phyloP scores from a whole-genome alignment of 495 filamentous ascomycete genomes.

The Penicillium cosmopolitanum region DNA sequence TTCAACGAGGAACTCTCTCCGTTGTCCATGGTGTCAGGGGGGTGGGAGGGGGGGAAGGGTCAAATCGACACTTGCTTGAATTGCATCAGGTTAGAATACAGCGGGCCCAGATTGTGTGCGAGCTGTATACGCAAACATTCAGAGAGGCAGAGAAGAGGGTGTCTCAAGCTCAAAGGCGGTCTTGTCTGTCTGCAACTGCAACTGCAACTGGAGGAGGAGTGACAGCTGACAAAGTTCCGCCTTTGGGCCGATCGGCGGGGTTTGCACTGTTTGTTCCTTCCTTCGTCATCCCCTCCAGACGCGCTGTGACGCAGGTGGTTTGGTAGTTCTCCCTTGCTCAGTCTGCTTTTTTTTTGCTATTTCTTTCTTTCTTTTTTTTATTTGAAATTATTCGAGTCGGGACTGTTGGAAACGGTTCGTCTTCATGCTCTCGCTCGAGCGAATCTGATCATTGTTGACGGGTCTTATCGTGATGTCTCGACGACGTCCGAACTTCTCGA shows the following conservation, averaged over 20 bases:
- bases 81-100: conserved; percentile 5
- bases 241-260: conserved; percentile 8
- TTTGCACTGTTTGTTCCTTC: conserved; percentile 45
- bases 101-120: neutral
- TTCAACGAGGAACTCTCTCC: conserved; percentile 43
- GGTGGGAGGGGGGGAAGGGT: neutral
- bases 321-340: neutral
- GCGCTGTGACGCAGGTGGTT: conserved; percentile 24
- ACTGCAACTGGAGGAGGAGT: neutral
- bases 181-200: neutral
- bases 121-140: neutral
- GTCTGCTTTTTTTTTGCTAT: conserved; percentile 4
- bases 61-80: conserved; percentile 1
- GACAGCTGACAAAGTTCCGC: conserved; percentile 6
- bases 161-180: neutral
- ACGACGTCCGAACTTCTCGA: conserved; percentile 54
- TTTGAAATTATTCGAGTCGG: neutral
- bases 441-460: conserved; percentile 2
- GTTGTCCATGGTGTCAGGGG: conserved; percentile 40
- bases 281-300: conserved; percentile 22
- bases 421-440: conserved; percentile 11
- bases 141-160: neutral
- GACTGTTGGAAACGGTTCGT: neutral
- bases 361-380: neutral
- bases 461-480: conserved; percentile 40